Evolutionary conservation across 345 rosid species (phyloP), one percentile per base, ranked within the genome.

Genomic region (Adansonia digitata): DNA sequence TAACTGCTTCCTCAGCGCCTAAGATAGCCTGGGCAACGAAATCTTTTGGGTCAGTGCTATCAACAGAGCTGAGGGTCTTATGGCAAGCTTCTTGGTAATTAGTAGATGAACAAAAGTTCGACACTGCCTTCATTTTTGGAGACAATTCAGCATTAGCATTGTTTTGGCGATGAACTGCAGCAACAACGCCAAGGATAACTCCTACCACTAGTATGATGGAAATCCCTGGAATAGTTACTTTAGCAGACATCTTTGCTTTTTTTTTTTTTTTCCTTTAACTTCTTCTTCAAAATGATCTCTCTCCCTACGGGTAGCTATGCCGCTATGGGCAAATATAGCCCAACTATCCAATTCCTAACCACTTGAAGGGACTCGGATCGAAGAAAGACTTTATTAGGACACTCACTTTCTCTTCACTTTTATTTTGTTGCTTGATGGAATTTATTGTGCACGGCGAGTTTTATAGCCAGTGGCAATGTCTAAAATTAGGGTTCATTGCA

Each of bases 21-120:
- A 75, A 0, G 60, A 91, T 72, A 0, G 87, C 86, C 64, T 82
- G 80, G 29, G 86, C 15, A 14, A 74, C 17, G 69, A 78, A 85
- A 31, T 88, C 87, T 75, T 84, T 86, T 5, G 91, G 90, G 29
- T 88, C 90, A 0, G 87, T 80, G 48, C 81, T 80, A 11, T 80
- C 79, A 15, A 77, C 86, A 0, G 77, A 52, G 68, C 79, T 69
- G 2, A 93, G 85, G n/a, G 84, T 81, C 64, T 82, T 83, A 2
- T 80, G 75, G 78, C 98, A 92, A 0, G 77, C 79, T 24, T 83
- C 86, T 78, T 85, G 74, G 83, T 83, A 83, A 10, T 81, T 80
- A 2, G 92, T 84, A 10, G 84, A 39, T 17, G 76, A 69, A 62
- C 97, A 90, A 48, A 90, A 75, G 20, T 76, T 24, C 4, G 81